Percentiles rank a stretch among this genome's conserved stretches.
Evolutionary conservation across 495 filamentous ascomycete genomes (phyloP).

Genomic region (Parmelia sp.): DNA sequence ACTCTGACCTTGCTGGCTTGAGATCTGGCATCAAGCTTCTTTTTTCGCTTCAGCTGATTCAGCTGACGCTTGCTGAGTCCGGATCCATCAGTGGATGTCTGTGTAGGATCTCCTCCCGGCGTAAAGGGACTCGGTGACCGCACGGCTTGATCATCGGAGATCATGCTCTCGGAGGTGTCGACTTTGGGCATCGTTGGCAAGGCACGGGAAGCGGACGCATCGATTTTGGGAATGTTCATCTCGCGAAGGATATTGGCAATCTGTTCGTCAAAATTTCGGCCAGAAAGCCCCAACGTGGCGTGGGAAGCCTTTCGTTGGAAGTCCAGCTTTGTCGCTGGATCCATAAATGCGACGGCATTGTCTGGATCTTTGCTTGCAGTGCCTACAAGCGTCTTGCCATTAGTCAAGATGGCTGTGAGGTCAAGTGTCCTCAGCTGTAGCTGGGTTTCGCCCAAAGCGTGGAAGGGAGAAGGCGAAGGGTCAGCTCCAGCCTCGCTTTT

Average conservation of each 20-base stretch:
- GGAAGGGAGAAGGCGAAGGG: slow-evolving; percentile 27
- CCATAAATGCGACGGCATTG: slow-evolving; percentile 71
- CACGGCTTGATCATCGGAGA: slow-evolving; percentile 43
- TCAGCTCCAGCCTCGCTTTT: slow-evolving; percentile 35
- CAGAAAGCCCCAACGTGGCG: slow-evolving; percentile 74
- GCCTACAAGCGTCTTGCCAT: slow-evolving; percentile 73
- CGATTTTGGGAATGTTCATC: slow-evolving; percentile 48
- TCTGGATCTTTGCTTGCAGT: slow-evolving; percentile 79
- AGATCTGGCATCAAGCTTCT: slow-evolving; percentile 75
- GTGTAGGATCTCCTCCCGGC: slow-evolving; percentile 39
- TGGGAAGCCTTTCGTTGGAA: slow-evolving; percentile 85
- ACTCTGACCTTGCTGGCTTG: slow-evolving; percentile 83
- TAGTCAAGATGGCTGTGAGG: slow-evolving; percentile 67
- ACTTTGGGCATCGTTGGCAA: slow-evolving; percentile 43
- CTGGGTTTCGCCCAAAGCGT: slow-evolving; percentile 40
- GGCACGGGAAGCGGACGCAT: slow-evolving; percentile 32
- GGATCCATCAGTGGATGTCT: slow-evolving; percentile 56
- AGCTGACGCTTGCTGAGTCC: slow-evolving; percentile 84
- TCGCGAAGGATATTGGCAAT: slow-evolving; percentile 55
- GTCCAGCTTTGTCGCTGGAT: slow-evolving; percentile 70
- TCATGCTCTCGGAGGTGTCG: slow-evolving; percentile 33
- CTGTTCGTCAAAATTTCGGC: slow-evolving; percentile 80
- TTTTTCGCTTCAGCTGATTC: slow-evolving; percentile 88
- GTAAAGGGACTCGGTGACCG: slow-evolving; percentile 37
- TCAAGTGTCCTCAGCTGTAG: slow-evolving; percentile 72